A percentile compares a stretch with the other conserved stretches of the same genome.
These are phyloP conservation scores for Isabelozyma pseudorhagii DNA, from an alignment of 805 yeast species.

Conservation along the genomic window DNA sequence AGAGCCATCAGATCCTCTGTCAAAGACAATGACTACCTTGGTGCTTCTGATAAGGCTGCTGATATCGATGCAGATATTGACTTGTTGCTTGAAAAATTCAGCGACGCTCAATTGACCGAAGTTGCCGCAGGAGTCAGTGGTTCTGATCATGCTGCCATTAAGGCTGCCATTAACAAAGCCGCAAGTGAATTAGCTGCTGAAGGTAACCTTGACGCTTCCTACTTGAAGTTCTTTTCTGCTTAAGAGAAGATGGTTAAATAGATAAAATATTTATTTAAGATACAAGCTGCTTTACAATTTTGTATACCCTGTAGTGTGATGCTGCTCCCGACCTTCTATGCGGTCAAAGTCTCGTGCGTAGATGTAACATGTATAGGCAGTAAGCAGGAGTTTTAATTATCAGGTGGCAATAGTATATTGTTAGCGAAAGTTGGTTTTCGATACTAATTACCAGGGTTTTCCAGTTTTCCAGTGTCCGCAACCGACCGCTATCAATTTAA, in stretches of 20 bases:
- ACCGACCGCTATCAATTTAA: too few relatives aligned
- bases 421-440: too few relatives aligned
- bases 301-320: too few relatives aligned
- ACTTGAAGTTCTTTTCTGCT: conserved; percentile 49
- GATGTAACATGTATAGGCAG: too few relatives aligned
- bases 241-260: background rate
- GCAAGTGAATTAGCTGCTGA: conserved; percentile 52
- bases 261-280: too few relatives aligned
- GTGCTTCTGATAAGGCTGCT: conserved; percentile 66
- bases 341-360: too few relatives aligned
- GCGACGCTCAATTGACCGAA: conserved; percentile 73
- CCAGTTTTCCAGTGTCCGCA: too few relatives aligned
- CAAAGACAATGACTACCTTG: conserved; percentile 83
- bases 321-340: too few relatives aligned
- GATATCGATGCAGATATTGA: conserved; percentile 78
- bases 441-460: background rate
- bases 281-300: too few relatives aligned
- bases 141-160: conserved; percentile 55
- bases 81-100: conserved; percentile 71
- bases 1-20: conserved; percentile 77
- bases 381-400: too few relatives aligned
- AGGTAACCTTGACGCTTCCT: conserved; percentile 52
- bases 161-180: conserved; percentile 54
- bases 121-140: conserved; percentile 65
- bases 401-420: too few relatives aligned